phyloP scores from a whole-genome alignment of 2,329 filamentous ascomycete species.

The Cladosporium sp. region DNA sequence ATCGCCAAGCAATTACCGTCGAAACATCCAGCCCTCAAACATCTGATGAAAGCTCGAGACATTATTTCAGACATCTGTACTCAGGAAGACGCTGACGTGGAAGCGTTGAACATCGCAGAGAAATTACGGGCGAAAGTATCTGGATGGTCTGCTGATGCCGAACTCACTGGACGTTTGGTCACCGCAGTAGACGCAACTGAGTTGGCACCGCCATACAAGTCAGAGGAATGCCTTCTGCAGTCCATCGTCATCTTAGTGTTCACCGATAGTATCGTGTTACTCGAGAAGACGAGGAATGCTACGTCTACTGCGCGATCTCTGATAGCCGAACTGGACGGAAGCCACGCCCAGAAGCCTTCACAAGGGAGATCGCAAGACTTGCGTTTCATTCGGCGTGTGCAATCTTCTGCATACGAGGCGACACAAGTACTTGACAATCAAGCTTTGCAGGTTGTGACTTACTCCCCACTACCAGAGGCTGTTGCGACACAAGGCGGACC shows the following conservation, averaged over 20 bases:
- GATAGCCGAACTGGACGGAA: conserved; percentile 79
- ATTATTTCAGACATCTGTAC: conserved; percentile 96
- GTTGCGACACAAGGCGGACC: not conserved
- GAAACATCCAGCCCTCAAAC: conserved; percentile 76
- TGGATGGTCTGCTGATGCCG: conserved; percentile 35
- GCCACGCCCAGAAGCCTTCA: conserved; percentile 52
- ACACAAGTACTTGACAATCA: conserved; percentile 26
- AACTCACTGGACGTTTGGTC: conserved; percentile 73
- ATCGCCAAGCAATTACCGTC: conserved; percentile 83
- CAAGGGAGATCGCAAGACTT: conserved; percentile 60
- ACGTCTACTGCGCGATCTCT: conserved; percentile 67
- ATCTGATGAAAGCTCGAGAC: conserved; percentile 82
- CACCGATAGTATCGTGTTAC: conserved; percentile 71
- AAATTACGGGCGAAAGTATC: conserved; percentile 48
- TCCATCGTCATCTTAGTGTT: conserved; percentile 76
- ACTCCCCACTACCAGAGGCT: conserved; percentile 20
- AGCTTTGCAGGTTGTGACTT: conserved; percentile 25
- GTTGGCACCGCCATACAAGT: conserved; percentile 65
- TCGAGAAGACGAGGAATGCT: conserved; percentile 58
- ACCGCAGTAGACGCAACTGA: conserved; percentile 77
- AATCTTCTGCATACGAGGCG: conserved; percentile 20
- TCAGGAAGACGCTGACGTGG: conserved; percentile 65
- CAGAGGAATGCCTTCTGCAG: conserved; percentile 22
- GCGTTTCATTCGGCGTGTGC: conserved; percentile 51
- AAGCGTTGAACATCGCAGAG: conserved; percentile 69